Conservation (phyloP, 139 green algal species). For the Medakamo hakoo region DNA sequence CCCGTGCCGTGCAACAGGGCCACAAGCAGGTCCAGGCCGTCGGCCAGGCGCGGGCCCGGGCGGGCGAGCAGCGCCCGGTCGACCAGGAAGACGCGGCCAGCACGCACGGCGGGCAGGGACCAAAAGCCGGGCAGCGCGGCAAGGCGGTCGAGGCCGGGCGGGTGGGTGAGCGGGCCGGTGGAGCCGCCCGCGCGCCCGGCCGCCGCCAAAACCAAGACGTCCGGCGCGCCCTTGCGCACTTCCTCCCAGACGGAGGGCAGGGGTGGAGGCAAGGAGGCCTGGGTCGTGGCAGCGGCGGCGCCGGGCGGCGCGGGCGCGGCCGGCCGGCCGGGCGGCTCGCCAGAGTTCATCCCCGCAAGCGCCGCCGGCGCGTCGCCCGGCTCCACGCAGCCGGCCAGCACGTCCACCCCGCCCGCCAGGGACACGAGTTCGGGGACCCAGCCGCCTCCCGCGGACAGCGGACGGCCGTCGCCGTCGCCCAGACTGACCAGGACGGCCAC, state of each 20-base stretch:
- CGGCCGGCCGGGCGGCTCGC: constrained; percentile 14
- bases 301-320: neutral
- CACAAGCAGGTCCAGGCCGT: constrained; percentile 69
- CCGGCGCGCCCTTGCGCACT: constrained; percentile 41
- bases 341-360: constrained; percentile 28
- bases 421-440: constrained; percentile 46
- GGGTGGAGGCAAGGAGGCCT: neutral
- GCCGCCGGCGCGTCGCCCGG: constrained; percentile 22
- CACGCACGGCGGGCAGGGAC: constrained; percentile 61
- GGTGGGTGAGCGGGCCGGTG: constrained; percentile 9
- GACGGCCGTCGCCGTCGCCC: constrained; percentile 2
- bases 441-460: constrained; percentile 15
- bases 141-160: constrained; percentile 38
- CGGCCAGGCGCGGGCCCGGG: constrained; percentile 59
- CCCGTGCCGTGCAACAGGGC: constrained; percentile 44
- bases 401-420: constrained; percentile 22
- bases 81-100: constrained; percentile 53
- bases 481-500: constrained; percentile 54
- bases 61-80: constrained; percentile 38
- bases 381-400: constrained; percentile 6
- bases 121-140: constrained; percentile 71
- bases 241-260: constrained; percentile 20
- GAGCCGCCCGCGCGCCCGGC: constrained; percentile 5
- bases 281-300: neutral
- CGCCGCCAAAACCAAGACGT: constrained; percentile 50